Evolutionary conservation across 768 basidiomycete species (phyloP), one percentile per base, ranked within the genome.

Genomic region (Pleurotus pulmonarius): DNA sequence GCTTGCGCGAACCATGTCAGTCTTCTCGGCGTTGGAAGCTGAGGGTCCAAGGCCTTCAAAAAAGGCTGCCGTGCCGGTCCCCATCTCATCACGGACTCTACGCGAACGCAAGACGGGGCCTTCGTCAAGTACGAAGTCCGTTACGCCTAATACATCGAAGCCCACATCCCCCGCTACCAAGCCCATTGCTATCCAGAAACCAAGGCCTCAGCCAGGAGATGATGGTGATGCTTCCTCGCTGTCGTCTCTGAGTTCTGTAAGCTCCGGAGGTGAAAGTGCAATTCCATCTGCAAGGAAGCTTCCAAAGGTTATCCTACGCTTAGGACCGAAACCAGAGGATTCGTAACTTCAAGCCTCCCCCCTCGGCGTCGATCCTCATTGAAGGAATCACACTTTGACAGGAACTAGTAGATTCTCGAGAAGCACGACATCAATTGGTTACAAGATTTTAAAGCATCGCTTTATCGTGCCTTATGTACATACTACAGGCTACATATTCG

Each of bases 1-100:
- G 89, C 65, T 91, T 15, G 75, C 80, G 25, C 81, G 83, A 11
- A 74, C 87, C 0, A 48, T 82, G 3, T 73, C 75, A 22, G 70
- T 84, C 24, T 78, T 87, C 55, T 62, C 72, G 0, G 65, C 75
- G 0, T 64, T 88, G 0, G 79, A 81, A 48, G 60, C 59, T 8
- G 63, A 63, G 18, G 61, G 46, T 63, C 45, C 6, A 60, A 38
- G 43, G 67, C 48, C 38, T 69, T 22, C 60, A 59, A 39, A 58
- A 49, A 34, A 34, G 29, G 29, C 29, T 51, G 24, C 64, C 46
- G 58, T 48, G 3, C 64, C 66, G 7, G 47, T 66, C 16, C 70
- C 75, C 0, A 68, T 74, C 2, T 73, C 73, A 6, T 72, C 76
- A 11, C 76, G 73, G 70, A 76, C 74, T 0, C 68, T 88, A 7